Evolutionary conservation across 306 rosid genomes (phyloP).

Genomic region (Dicorynia guianensis): DNA sequence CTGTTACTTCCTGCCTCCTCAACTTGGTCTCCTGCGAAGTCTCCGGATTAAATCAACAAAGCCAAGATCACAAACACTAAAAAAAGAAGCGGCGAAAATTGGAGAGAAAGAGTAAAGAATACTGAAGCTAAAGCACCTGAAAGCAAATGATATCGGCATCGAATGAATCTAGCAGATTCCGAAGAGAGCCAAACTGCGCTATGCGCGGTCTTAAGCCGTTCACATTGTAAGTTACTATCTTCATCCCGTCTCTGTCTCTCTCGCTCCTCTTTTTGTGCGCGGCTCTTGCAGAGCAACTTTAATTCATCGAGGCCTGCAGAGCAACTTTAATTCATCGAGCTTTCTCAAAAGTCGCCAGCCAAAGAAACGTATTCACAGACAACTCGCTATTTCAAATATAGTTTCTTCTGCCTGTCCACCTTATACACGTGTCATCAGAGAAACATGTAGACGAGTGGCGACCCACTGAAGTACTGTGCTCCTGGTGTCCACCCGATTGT

Average conservation of each 20-base stretch:
- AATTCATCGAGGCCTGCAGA: too few relatives aligned
- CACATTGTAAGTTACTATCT: slow-evolving; percentile 91
- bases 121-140: slow-evolving; percentile 51
- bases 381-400: too few relatives aligned
- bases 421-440: too few relatives aligned
- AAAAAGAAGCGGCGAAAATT: too few relatives aligned
- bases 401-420: background rate
- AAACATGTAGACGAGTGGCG: background rate
- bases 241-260: slow-evolving; percentile 47
- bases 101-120: too few relatives aligned
- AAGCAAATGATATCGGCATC: slow-evolving; percentile 89
- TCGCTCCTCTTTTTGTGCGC: background rate
- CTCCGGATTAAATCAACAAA: slow-evolving; percentile 11
- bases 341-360: background rate
- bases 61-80: background rate
- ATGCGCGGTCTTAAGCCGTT: slow-evolving; percentile 85
- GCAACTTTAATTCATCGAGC: background rate
- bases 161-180: slow-evolving; percentile 76
- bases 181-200: slow-evolving; percentile 88
- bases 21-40: slow-evolving; percentile 50
- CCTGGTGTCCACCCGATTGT: background rate
- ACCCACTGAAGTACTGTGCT: background rate
- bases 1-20: slow-evolving; percentile 75
- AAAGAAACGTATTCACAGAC: background rate
- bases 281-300: background rate